Evolutionary conservation across 495 filamentous ascomycete genomes (phyloP).

Genomic region (Hypoxylon fragiforme): DNA sequence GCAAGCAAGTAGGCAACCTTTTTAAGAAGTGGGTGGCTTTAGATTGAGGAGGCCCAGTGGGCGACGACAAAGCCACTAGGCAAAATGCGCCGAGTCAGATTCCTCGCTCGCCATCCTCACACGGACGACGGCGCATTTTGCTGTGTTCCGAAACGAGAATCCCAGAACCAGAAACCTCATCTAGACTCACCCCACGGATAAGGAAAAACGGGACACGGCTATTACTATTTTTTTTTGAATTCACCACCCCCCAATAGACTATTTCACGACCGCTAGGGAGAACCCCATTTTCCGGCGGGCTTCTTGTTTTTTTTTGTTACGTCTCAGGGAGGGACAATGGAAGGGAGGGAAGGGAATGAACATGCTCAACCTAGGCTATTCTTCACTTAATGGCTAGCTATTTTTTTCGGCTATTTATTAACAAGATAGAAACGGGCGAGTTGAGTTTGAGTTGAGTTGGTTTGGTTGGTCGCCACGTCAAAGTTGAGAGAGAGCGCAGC

Average conservation of each 20-base stretch:
- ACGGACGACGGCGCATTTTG: background rate
- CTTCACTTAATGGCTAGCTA: conserved; percentile 12
- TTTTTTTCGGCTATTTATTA: conserved; percentile 17
- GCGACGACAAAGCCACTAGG: conserved; percentile 17
- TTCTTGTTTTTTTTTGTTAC: no score
- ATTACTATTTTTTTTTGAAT: conserved; percentile 22
- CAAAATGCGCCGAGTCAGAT: background rate
- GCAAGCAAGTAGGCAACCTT: conserved; percentile 1
- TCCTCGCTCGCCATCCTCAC: no score
- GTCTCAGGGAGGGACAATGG: conserved; percentile 16
- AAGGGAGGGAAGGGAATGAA: conserved; percentile 2
- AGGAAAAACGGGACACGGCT: conserved; percentile 7
- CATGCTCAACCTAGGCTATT: conserved; percentile 8
- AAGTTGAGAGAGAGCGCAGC: conserved; percentile 22
- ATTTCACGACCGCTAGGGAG: conserved; percentile 26
- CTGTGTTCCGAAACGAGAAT: background rate
- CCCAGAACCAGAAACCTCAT: no score
- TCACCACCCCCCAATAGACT: conserved; percentile 35
- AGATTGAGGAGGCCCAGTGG: conserved; percentile 8
- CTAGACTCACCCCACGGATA: background rate
- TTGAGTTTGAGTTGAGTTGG: conserved; percentile 13
- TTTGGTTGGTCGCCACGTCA: no score
- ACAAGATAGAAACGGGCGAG: conserved; percentile 16
- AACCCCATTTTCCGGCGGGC: conserved; percentile 5
- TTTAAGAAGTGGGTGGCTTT: conserved; percentile 4